Evolutionary conservation across 495 filamentous ascomycete genomes (phyloP).

Genomic region (Geoglossum glabrum): DNA sequence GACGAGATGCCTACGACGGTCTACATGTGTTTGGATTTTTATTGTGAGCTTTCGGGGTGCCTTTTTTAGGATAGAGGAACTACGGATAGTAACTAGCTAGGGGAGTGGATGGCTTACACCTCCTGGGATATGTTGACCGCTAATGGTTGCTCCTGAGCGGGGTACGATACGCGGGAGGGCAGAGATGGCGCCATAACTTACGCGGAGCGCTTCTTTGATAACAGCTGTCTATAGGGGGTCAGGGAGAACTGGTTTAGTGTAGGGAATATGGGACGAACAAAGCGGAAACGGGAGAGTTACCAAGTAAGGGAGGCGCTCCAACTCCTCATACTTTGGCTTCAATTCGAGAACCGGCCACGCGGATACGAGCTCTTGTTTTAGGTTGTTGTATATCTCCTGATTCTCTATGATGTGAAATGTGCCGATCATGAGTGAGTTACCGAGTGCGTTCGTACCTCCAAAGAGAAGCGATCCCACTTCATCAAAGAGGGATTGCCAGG

Average conservation of each 20-base stretch:
- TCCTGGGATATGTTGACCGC: conserved; percentile 4
- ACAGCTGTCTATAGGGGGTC: conserved; percentile 11
- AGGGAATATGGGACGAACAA: too few relatives aligned
- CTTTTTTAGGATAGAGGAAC: too few relatives aligned
- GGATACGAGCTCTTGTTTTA: conserved; percentile 16
- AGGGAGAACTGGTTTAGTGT: too few relatives aligned
- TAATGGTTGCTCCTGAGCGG: neutral
- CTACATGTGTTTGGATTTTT: too few relatives aligned
- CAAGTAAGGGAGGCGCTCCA: conserved; percentile 20
- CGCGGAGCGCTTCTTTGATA: conserved; percentile 13
- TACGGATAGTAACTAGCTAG: too few relatives aligned
- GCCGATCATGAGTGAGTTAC: conserved; percentile 16
- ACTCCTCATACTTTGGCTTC: conserved; percentile 13
- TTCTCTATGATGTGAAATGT: conserved; percentile 18
- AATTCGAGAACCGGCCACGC: conserved; percentile 15
- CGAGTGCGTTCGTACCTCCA: conserved; percentile 23
- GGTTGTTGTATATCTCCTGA: conserved; percentile 8
- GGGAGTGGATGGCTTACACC: neutral
- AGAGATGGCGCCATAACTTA: neutral
- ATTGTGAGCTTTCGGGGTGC: neutral
- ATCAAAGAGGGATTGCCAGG: conserved; percentile 13
- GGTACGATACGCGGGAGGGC: conserved; percentile 1
- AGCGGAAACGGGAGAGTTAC: neutral
- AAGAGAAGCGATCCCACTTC: conserved; percentile 21
- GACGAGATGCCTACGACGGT: conserved; percentile 2